These are phyloP conservation scores for Fraxinus albicans DNA, from an alignment of 305 asterid species.

Conservation along the genomic window DNA sequence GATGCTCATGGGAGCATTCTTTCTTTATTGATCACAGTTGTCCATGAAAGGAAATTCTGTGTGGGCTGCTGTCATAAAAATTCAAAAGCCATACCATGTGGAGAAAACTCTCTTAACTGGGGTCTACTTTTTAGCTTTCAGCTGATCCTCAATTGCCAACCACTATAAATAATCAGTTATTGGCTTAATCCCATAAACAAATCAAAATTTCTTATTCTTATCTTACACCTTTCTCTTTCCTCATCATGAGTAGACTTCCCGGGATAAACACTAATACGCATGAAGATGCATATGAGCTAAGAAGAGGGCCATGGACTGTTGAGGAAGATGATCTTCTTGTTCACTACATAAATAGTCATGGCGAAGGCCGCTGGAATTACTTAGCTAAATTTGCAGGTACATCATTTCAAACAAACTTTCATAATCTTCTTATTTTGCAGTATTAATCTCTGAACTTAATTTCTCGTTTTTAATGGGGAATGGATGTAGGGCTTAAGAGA, in stretches of 20 bases:
- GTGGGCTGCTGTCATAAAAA: conserved; percentile 16
- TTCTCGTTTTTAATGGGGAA: background rate
- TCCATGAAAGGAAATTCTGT: conserved; percentile 33
- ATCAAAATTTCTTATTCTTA: background rate
- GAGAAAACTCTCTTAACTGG: conserved; percentile 29
- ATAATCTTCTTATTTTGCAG: conserved; percentile 5
- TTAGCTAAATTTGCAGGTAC: conserved; percentile 78
- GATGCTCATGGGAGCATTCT: conserved; percentile 44
- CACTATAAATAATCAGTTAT: conserved; percentile 41
- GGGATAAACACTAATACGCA: conserved; percentile 12
- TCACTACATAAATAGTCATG: conserved; percentile 54
- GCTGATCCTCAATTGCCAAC: conserved; percentile 9
- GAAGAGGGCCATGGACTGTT: conserved; percentile 94
- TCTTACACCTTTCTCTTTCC: background rate
- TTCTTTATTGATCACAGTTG: conserved; percentile 21
- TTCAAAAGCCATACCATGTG: conserved; percentile 24
- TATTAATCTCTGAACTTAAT: background rate
- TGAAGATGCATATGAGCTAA: conserved; percentile 53
- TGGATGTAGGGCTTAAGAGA: conserved; percentile 65
- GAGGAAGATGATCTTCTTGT: conserved; percentile 85
- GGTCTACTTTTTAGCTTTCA: conserved; percentile 30
- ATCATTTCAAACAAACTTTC: background rate
- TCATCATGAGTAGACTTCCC: conserved; percentile 29
- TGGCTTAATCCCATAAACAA: conserved; percentile 9
- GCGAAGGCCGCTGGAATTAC: conserved; percentile 88